Evolutionary conservation across 1,284 basidiomycete species (phyloP).

Genomic region (Fomitiporia mediterranea): DNA sequence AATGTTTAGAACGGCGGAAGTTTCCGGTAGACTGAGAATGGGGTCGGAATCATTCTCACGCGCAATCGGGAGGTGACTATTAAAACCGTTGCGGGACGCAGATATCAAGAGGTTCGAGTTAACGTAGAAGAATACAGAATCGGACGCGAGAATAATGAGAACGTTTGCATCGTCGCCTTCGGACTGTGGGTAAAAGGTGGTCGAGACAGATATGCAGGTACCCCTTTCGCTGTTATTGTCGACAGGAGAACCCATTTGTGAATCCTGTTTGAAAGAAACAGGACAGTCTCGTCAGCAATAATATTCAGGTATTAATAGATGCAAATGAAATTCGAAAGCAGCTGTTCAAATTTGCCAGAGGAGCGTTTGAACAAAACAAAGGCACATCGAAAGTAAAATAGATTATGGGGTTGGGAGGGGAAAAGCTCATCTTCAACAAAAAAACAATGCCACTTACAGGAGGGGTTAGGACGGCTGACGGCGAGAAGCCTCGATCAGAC

Average conservation of each 20-base stretch:
- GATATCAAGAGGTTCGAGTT: slow-evolving; percentile 33
- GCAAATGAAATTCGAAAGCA: background rate
- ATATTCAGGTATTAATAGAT: background rate
- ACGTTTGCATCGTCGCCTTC: slow-evolving; percentile 54
- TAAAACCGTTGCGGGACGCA: slow-evolving; percentile 36
- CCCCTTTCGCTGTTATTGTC: slow-evolving; percentile 28
- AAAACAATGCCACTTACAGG: slow-evolving; percentile 11
- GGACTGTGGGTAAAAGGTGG: slow-evolving; percentile 69
- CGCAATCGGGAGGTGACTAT: slow-evolving; percentile 29
- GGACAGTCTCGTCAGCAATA: background rate
- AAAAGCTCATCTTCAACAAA: no score
- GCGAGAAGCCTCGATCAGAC: slow-evolving; percentile 13
- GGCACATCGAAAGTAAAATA: background rate
- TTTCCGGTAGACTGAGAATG: slow-evolving; percentile 31
- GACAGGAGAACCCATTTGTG: slow-evolving; percentile 32
- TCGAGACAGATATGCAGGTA: slow-evolving; percentile 66
- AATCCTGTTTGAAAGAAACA: slow-evolving; percentile 25
- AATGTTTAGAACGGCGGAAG: slow-evolving; percentile 34
- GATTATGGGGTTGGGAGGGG: no score
- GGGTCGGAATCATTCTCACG: slow-evolving; percentile 26
- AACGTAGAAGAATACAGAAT: slow-evolving; percentile 64
- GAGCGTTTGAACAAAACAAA: background rate
- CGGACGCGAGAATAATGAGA: slow-evolving; percentile 59
- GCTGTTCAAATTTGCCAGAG: background rate
- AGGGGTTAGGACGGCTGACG: slow-evolving; percentile 18